phyloP scores from a whole-genome alignment of 768 basidiomycete genomes.

The Auricularia sp. region DNA sequence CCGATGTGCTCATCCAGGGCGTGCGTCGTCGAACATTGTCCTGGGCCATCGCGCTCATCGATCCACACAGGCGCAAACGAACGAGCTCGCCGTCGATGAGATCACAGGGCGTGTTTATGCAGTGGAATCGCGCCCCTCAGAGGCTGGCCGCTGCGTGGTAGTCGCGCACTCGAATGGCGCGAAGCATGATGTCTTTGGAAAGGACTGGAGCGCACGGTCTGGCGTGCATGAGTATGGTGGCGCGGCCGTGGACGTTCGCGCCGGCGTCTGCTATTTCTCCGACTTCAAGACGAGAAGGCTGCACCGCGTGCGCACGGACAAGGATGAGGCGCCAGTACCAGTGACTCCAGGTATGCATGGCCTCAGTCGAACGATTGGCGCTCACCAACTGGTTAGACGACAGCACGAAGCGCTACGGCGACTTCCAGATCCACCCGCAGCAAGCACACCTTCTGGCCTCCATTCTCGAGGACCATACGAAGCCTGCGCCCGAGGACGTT shows the following conservation, averaged over 20 bases:
- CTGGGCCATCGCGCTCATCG: no score
- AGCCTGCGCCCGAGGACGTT: slow-evolving; percentile 37
- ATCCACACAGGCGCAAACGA: background rate
- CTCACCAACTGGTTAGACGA: slow-evolving; percentile 38
- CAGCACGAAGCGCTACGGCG: slow-evolving; percentile 39
- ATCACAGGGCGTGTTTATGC: slow-evolving; percentile 34
- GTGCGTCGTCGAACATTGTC: slow-evolving; percentile 18
- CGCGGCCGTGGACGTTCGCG: slow-evolving; percentile 42
- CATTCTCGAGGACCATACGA: slow-evolving; percentile 63
- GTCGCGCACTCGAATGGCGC: slow-evolving; percentile 36
- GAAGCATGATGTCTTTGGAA: slow-evolving; percentile 37
- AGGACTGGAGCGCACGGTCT: slow-evolving; percentile 45
- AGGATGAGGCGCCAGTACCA: background rate
- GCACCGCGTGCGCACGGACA: background rate
- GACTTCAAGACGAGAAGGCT: slow-evolving; percentile 20
- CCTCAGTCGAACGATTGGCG: slow-evolving; percentile 38
- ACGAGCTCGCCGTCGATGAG: slow-evolving; percentile 45
- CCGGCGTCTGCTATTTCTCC: slow-evolving; percentile 48
- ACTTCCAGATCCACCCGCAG: slow-evolving; percentile 48
- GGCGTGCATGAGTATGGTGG: slow-evolving; percentile 69
- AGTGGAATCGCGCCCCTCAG: slow-evolving; percentile 48
- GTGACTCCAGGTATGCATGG: slow-evolving; percentile 9
- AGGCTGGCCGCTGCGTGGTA: slow-evolving; percentile 45
- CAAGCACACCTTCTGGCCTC: slow-evolving; percentile 45
- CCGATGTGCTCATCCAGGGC: slow-evolving; percentile 39